phyloP scores from a whole-genome alignment of 371 early-diverging fungal genomes.

The Mortierella sp. region DNA sequence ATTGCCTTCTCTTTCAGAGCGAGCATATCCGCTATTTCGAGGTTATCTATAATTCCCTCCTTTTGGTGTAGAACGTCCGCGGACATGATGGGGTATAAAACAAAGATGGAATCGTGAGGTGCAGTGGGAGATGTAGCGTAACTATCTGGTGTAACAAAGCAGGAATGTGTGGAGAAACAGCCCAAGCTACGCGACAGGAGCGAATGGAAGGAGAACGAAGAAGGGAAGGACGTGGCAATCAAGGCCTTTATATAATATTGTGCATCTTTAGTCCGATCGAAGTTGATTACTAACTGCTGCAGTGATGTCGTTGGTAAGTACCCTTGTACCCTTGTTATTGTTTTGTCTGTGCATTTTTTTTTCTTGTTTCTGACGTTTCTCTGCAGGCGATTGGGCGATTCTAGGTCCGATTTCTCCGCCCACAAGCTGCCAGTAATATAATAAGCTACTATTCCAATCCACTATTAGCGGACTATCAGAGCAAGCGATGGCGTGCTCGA shows the following conservation, averaged over 20 bases:
- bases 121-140: background rate
- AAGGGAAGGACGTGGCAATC: background rate
- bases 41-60: slow-evolving; percentile 28
- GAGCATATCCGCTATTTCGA: slow-evolving; percentile 24
- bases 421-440: background rate
- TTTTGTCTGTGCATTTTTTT: background rate
- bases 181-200: background rate
- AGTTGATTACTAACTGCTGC: too few species aligned
- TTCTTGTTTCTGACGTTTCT: background rate
- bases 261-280: too few species aligned
- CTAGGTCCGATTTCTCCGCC: background rate
- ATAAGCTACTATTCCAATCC: background rate
- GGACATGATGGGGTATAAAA: slow-evolving; percentile 10
- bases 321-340: too few species aligned
- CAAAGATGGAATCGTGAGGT: background rate
- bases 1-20: slow-evolving; percentile 31
- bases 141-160: background rate
- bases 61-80: slow-evolving; percentile 32
- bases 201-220: background rate
- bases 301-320: too few species aligned
- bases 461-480: background rate
- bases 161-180: background rate
- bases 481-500: slow-evolving; percentile 4
- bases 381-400: background rate
- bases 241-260: background rate